Conservation (phyloP, 2,329 filamentous ascomycete genomes). For the Arthrobotrys entomopaga region DNA sequence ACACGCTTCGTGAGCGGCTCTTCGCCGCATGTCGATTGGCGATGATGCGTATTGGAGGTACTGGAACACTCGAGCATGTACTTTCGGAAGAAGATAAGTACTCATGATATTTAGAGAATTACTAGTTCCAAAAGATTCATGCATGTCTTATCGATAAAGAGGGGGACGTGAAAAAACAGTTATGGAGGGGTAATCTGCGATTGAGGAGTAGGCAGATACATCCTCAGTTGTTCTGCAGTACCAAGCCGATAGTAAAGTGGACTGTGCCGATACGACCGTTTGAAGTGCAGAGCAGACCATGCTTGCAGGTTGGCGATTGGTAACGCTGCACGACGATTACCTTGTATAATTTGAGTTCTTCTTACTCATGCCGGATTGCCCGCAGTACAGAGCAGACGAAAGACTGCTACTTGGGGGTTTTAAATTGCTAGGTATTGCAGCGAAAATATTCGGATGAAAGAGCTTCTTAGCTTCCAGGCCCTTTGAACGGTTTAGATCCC, state of each 20-base stretch:
- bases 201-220: conserved; percentile 13
- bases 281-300: conserved; percentile 21
- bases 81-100: too few relatives aligned
- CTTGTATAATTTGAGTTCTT: conserved; percentile 12
- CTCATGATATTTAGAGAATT: too few relatives aligned
- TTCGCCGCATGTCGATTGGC: too few relatives aligned
- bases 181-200: conserved; percentile 47
- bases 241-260: conserved; percentile 19
- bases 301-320: conserved; percentile 36
- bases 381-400: conserved; percentile 21
- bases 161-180: conserved; percentile 3
- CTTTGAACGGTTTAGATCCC: conserved; percentile 28
- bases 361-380: conserved; percentile 33
- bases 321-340: conserved; percentile 13
- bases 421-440: conserved; percentile 26
- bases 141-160: conserved; percentile 55
- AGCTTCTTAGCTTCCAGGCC: conserved; percentile 22
- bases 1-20: too few relatives aligned
- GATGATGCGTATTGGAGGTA: too few relatives aligned
- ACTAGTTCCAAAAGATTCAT: conserved; percentile 2
- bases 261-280: conserved; percentile 24
- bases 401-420: background rate
- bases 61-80: too few relatives aligned
- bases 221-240: conserved; percentile 32
- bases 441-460: conserved; percentile 37